Base-by-base conservation (phyloP, 345 rosid genomes). In the Linum trigynum region DNA sequence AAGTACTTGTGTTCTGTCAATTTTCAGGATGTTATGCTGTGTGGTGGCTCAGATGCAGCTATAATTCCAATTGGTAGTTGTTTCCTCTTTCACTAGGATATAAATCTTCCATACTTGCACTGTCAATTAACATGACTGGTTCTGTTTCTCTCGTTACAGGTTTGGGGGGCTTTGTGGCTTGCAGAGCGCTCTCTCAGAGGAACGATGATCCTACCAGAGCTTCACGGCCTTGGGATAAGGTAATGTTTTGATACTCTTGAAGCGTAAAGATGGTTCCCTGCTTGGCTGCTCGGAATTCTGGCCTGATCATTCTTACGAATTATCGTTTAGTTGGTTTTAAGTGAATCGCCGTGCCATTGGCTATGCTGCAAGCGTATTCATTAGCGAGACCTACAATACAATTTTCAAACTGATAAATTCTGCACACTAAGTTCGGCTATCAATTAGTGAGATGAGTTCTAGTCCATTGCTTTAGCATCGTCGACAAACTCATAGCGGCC, bases 221-320 rank as follows among this genome's bases (percentile, higher is more conserved):
- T 77, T 92, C 98, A 63, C 87, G 98, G 59, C 98, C 98, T 69
- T 92, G 98, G 98, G 96, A 92, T 82, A 78, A 59, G 60, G 98
- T 91, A 84, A 73, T 67, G 40, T 75, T 63, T 63, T 63, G 4
- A 51, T 43, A 11, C 15, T 59, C 40, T 36, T 59, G 11, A 38
- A 23, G 32, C 32, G 32, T 23, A 23, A 23, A 23, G 32, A 23
- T 23, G 32, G 32, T 23, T 23, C 32, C 32, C 32, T 23, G 32
- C 32, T 23, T 23, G 32, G 32, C 32, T 23, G 32, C 32, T 23
- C 32, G 32, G 32, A 23, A 23, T 23, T 23, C 32, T 23, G 32
- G 32, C 32, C 32, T 23, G 32, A 23, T 23, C 32, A 23, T 23
- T 23, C 32, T 23, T 23, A 23, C 32, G 32, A 23, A 23, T 23